A percentile compares a stretch with the other conserved stretches of the same genome.
phyloP scores from a whole-genome alignment of 306 rosid species.

The Cucumis sativus region DNA sequence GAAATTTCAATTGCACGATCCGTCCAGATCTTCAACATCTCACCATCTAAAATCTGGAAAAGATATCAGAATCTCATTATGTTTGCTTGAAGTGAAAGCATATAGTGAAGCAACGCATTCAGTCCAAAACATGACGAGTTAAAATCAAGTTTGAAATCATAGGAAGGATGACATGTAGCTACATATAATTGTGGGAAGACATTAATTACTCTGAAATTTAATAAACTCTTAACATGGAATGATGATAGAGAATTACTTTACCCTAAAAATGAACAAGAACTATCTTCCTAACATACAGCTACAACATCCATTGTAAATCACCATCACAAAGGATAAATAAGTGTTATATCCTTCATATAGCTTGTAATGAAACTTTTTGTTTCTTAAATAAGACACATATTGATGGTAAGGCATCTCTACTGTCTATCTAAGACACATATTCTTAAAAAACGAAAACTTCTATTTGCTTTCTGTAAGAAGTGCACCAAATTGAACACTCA shows the following conservation, averaged over 20 bases:
- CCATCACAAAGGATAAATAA: too few species aligned
- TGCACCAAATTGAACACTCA: not conserved
- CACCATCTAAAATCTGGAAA: slow-evolving; percentile 72
- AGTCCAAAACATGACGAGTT: not conserved
- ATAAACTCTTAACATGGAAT: not conserved
- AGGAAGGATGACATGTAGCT: not conserved
- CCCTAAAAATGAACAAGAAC: not conserved
- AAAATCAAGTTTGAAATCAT: not conserved
- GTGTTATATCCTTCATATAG: not conserved
- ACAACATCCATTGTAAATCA: not conserved
- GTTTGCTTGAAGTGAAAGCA: not conserved
- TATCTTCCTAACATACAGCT: too few species aligned
- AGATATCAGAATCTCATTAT: not conserved
- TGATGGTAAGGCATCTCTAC: not conserved
- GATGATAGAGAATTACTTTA: not conserved
- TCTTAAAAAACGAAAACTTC: not conserved
- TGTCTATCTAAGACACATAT: not conserved
- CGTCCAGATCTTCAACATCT: slow-evolving; percentile 90
- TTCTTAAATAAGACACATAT: not conserved
- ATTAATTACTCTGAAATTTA: not conserved
- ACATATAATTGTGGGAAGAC: not conserved
- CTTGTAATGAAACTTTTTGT: not conserved
- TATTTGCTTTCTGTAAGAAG: not conserved
- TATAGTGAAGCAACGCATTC: not conserved
- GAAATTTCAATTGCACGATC: slow-evolving; percentile 85